Evolutionary conservation across 257 asterid genomes (phyloP).

Genomic region (Cruciata laevipes): DNA sequence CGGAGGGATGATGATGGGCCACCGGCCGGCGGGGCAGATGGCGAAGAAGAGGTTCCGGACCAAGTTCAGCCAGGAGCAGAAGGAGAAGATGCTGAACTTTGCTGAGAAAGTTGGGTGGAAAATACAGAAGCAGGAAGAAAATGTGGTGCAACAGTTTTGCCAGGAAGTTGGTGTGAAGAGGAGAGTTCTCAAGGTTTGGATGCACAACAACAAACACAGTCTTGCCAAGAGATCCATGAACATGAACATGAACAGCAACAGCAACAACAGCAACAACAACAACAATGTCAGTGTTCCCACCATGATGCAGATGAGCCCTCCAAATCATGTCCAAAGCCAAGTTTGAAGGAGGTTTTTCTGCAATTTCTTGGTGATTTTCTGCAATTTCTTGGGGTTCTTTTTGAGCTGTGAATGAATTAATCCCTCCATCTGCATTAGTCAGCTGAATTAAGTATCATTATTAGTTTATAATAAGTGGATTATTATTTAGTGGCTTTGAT

Average conservation of each 20-base stretch:
- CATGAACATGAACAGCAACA: background rate
- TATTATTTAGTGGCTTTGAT: too few relatives aligned
- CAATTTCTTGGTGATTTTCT: too few relatives aligned
- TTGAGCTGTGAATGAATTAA: too few relatives aligned
- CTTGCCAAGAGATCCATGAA: conserved; percentile 46
- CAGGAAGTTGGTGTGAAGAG: conserved; percentile 75
- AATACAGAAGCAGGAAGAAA: conserved; percentile 75
- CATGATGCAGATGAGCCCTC: conserved; percentile 1
- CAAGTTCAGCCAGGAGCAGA: conserved; percentile 70
- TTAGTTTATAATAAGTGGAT: background rate
- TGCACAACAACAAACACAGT: conserved; percentile 80
- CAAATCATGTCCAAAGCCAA: conserved; percentile 18
- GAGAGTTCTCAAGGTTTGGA: conserved; percentile 85
- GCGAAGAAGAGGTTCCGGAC: conserved; percentile 77
- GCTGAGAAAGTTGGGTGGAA: conserved; percentile 96
- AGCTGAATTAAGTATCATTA: background rate
- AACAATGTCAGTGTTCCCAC: background rate
- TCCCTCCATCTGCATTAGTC: too few relatives aligned
- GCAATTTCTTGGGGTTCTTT: conserved; percentile 6
- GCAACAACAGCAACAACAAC: background rate
- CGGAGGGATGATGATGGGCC: conserved; percentile 20
- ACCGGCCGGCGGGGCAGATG: conserved; percentile 26
- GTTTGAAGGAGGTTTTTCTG: conserved; percentile 11
- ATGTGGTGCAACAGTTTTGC: conserved; percentile 72
- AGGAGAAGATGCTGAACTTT: conserved; percentile 76